Conservation (phyloP, 495 filamentous ascomycete species). For the Penicillium parvum region DNA sequence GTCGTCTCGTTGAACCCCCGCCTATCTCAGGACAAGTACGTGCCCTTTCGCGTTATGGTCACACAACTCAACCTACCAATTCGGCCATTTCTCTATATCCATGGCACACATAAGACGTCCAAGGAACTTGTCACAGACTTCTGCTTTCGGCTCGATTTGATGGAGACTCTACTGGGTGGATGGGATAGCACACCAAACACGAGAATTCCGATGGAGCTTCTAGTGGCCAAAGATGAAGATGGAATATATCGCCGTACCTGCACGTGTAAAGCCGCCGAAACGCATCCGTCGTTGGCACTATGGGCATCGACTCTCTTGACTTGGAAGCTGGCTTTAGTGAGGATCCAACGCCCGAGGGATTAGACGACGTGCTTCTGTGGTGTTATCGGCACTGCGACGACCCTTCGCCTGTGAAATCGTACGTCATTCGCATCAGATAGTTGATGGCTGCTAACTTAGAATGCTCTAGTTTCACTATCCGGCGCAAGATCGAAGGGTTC, state of each 20-base stretch:
- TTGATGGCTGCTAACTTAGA: not conserved
- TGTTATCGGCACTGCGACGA: constrained; percentile 39
- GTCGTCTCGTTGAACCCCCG: constrained; percentile 24
- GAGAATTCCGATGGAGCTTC: constrained; percentile 16
- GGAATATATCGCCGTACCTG: constrained; percentile 14
- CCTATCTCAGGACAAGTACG: constrained; percentile 20
- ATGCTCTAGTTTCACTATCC: constrained; percentile 34
- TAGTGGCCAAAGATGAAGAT: constrained; percentile 27
- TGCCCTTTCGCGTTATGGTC: constrained; percentile 23
- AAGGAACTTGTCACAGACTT: constrained; percentile 35
- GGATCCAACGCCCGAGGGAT: constrained; percentile 4
- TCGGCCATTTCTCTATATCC: constrained; percentile 31
- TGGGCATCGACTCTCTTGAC: not conserved
- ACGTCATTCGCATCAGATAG: constrained; percentile 1
- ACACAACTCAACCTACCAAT: constrained; percentile 33
- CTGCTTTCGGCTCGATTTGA: constrained; percentile 36
- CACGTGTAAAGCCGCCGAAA: constrained; percentile 15
- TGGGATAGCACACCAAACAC: constrained; percentile 14
- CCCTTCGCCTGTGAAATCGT: constrained; percentile 40
- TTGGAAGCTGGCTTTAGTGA: not conserved
- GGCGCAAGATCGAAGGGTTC: constrained; percentile 33
- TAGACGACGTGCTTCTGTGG: constrained; percentile 31
- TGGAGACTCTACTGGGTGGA: constrained; percentile 29
- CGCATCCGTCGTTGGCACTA: constrained; percentile 6
- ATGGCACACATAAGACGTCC: constrained; percentile 34